Evolutionary conservation across 441 rosid genomes (phyloP), one percentile per base, ranked within the genome.

Genomic region (Populus hybrid): DNA sequence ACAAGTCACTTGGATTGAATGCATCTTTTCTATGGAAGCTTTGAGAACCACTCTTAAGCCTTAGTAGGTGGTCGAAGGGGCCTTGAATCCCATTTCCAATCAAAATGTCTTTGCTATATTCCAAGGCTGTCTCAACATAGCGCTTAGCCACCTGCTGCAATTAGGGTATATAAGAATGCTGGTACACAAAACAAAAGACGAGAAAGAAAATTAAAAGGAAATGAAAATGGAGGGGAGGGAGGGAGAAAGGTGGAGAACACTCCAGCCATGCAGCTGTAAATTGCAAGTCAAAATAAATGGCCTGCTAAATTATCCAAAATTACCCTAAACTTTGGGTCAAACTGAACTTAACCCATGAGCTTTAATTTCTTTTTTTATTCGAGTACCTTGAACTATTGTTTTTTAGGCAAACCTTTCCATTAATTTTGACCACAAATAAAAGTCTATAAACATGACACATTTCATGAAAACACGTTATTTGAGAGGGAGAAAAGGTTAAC

Each of bases 51-150:
- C 65, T 85, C 81, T 89, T 90, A 67, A 96, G 92, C 86, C 78
- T 76, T 63, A 92, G 84, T 50, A 88, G 86, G 81, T 96, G 99
- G 85, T 96, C 98, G 76, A 96, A 91, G 23, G 98, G 99, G 68
- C 99, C 98, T 88, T 96, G 97, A 80, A 76, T 88, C 35, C 98
- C 99, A 83, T 84, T 87, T 84, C 99, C 99, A 77, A 96, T 88
- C 67, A 64, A 78, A 72, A 96, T 85, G 23, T 93, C 97, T 88
- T 88, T 96, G 91, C 98, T 91, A 78, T 94, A 93, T 70, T 83
- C 83, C 85, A 94, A 86, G 67, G 90, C 88, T 32, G 82, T 85
- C 81, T 88, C 89, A 67, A 96, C 80, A 36, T 79, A 94, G 75
- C 83, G 82, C 83, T 96, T 94, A 36, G 98, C 95, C 73, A 86